Evolutionary conservation across 768 basidiomycete genomes (phyloP).

Genomic region (Lyophyllum shimeji): DNA sequence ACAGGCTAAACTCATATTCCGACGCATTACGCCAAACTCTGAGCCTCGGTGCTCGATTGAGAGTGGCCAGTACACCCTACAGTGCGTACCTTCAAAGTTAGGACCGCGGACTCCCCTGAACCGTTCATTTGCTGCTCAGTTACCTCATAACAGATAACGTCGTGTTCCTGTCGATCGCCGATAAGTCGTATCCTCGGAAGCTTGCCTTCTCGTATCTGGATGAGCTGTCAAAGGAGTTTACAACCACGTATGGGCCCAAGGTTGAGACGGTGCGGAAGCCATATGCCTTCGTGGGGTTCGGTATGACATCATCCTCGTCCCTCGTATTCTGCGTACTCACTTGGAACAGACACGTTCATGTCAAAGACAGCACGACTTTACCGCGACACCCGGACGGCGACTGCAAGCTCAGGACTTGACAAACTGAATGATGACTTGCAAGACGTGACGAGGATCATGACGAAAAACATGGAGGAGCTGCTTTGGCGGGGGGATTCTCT

Average conservation of each 20-base stretch:
- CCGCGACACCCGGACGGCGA: slow-evolving; percentile 87
- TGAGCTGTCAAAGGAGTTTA: slow-evolving; percentile 95
- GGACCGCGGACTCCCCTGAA: slow-evolving; percentile 8
- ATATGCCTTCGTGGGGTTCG: slow-evolving; percentile 99
- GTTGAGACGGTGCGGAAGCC: slow-evolving; percentile 92
- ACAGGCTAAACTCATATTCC: slow-evolving; percentile 94
- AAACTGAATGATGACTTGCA: slow-evolving; percentile 94
- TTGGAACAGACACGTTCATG: slow-evolving; percentile 89
- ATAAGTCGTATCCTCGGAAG: slow-evolving; percentile 96
- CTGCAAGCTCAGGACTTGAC: slow-evolving; percentile 71
- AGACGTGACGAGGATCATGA: slow-evolving; percentile 99
- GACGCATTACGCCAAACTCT: slow-evolving; percentile 89
- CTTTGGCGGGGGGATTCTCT: slow-evolving; percentile 97
- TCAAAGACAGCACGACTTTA: slow-evolving; percentile 95
- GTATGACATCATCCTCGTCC: slow-evolving; percentile 45
- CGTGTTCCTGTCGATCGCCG: slow-evolving; percentile 92
- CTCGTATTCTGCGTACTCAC: slow-evolving; percentile 2
- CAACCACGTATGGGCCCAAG: slow-evolving; percentile 87
- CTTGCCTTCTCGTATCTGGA: slow-evolving; percentile 97
- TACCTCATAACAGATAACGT: slow-evolving; percentile 95
- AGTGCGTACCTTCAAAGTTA: slow-evolving; percentile 56
- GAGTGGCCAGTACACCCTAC: slow-evolving; percentile 91
- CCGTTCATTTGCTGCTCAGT: slow-evolving; percentile 39
- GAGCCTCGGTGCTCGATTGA: slow-evolving; percentile 98
- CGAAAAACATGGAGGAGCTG: slow-evolving; percentile 99